Base-by-base conservation (phyloP, 345 rosid species). In the Sisymbrium altissimum region DNA sequence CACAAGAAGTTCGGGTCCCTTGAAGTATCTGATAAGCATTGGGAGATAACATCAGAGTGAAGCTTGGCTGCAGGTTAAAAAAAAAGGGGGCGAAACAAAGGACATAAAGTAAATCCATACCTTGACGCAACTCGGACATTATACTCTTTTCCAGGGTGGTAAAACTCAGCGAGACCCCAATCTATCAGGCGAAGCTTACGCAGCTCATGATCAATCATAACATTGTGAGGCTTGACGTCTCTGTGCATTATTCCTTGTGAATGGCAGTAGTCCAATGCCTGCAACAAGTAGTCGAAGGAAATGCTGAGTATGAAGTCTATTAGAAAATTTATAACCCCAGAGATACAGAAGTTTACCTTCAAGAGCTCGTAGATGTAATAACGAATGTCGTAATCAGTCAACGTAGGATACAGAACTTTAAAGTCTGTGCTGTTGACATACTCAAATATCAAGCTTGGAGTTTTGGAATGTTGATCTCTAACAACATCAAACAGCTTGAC, bases 1-100 rank as follows among this genome's bases (percentile, higher is more conserved):
- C 61, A 95, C 96, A 2, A 92, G 85, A 78, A 95, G 97, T 70
- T 95, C 99, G 0, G 99, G 99, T 33, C 99, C 99, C 82, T 95
- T 95, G 52, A 90, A 95, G 84, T 92, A 90, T 77, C 97, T 88
- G 75, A 27, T 56, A 36, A 10, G 15, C 45, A 70, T 45, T 54
- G 10, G 14, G 53, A 64, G 39, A 33, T 3, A 44, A 60, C 39
- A 68, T 61, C 40, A 55, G 32, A 52, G 56, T 4, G 19, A 27
- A 60, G 53, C 62, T 67, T 48, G 13, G 32, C 72, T 35, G 4
- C 15, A 65, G 32, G 27, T 2, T 46, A 38, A 14, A 19, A 30
- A 23, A 23, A 23, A 23, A 23, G 3, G 3, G 25, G 25, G 25
- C 0, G 29, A 21, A 32, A 12, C 0, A 46, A 4, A 45, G 41